These are phyloP conservation scores for Chimonanthus praecox DNA, from an alignment of 164 flowering plant genomes.

Conservation along the genomic window DNA sequence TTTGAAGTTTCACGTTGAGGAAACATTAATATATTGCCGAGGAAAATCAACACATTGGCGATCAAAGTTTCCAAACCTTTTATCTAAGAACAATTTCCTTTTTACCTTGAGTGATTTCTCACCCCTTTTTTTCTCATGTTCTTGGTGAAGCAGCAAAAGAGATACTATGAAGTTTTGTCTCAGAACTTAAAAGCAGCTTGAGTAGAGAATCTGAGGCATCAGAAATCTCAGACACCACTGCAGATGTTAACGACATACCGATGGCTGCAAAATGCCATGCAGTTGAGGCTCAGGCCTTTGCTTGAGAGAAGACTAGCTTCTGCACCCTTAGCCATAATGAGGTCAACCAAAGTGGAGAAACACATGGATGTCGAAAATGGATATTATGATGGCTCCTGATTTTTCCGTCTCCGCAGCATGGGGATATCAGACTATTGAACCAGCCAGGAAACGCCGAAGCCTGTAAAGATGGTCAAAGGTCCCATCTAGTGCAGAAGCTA, in stretches of 20 bases:
- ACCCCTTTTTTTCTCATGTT: background rate
- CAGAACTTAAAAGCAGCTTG: constrained; percentile 27
- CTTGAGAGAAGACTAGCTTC: no score
- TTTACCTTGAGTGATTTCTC: background rate
- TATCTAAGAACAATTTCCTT: background rate
- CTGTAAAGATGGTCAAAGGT: no score
- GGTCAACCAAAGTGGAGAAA: no score
- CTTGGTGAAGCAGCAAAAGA: constrained; percentile 31
- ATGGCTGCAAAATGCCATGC: background rate
- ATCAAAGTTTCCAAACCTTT: background rate
- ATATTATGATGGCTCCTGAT: no score
- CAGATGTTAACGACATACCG: background rate
- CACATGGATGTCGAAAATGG: no score
- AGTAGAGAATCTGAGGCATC: constrained; percentile 5
- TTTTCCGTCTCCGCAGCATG: no score
- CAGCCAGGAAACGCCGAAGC: no score
- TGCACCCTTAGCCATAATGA: no score
- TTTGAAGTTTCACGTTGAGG: background rate
- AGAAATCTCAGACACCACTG: background rate
- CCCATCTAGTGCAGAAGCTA: no score
- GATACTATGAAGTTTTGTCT: constrained; percentile 29
- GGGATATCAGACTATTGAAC: no score
- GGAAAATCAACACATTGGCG: background rate
- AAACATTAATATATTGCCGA: background rate
- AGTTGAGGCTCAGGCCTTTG: no score